Base-by-base conservation (phyloP, 345 rosid species). In the Gossypium longicalyx region DNA sequence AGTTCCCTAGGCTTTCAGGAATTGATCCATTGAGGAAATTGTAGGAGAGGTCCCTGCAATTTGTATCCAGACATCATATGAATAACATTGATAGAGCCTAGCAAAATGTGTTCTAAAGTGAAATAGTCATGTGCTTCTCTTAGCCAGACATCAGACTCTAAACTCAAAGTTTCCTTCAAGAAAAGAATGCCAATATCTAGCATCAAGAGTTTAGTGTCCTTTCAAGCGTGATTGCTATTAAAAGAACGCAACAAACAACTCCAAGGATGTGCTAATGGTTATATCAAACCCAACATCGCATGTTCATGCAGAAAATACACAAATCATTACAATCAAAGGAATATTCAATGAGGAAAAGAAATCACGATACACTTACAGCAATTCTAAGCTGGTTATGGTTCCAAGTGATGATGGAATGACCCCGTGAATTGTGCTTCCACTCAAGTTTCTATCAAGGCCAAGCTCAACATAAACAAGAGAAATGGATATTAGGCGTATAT, bases 21-120 rank as follows among this genome's bases (percentile, higher is more conserved):
- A 96, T 91, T 34, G 98, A 86, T 76, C 93, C 99, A 76, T 86
- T 87, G 74, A 96, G 87, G 68, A 78, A 82, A 80, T 96, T 96
- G 83, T 86, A 90, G n/a, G 99, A 93, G 58, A 96, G 90, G 77
- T 96, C 99, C 84, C 99, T 96, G 87, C 72, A 75, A 86, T 61
- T 22, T 56, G 19, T 19, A 17, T 73, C 59, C 41, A 49, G 25
- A 54, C 17, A 41, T 56, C 47, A 19, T 48, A 27, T 62, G 25
- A 15, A 43, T 74, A 51, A 58, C 59, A 60, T 17, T 19, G 27
- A 4, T 15, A 53, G 61, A 62, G 60, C 71, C 9, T 41, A 25
- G 7, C 7, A 29, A 25, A 59, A 63, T 47, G 15, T 22, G 20
- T 2, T n/a, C 9, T 49, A 22, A 69, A 23, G 47, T 70, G 41